Percentiles rank a stretch among this genome's conserved stretches.
Evolutionary conservation across 331 rosid genomes (phyloP).

Genomic region (Prunus yedoensis): DNA sequence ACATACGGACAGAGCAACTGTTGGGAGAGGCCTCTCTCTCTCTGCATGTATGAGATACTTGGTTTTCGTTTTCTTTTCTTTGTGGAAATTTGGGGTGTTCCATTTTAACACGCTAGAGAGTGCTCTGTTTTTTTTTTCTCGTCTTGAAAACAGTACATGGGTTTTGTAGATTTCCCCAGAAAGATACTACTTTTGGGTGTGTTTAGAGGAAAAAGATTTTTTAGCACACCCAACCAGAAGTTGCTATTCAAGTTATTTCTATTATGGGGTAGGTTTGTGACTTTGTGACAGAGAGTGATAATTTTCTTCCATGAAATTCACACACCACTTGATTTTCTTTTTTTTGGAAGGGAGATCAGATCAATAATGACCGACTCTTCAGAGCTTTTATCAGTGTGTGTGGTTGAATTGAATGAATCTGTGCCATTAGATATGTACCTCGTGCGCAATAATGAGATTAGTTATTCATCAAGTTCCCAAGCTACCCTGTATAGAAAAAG

Average conservation of each 20-base stretch:
- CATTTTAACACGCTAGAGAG: constrained; percentile 6
- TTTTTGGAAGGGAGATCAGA: not conserved
- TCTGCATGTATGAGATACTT: not conserved
- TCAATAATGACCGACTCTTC: not conserved
- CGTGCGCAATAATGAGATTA: constrained; percentile 9
- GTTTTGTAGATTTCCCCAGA: not conserved
- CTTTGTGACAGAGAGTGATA: not conserved
- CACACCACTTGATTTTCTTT: not conserved
- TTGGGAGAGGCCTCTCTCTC: too few relatives aligned
- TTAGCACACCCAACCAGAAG: not conserved
- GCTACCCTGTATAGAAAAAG: not conserved
- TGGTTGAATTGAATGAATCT: not conserved
- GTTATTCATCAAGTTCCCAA: constrained; percentile 11
- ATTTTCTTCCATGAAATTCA: not conserved
- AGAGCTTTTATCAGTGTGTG: not conserved
- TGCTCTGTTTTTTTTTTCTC: not conserved
- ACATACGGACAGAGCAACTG: too few relatives aligned
- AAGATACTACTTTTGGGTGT: not conserved
- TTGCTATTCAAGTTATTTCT: not conserved
- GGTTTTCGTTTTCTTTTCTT: not conserved
- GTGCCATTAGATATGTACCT: constrained; percentile 1
- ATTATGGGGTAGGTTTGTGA: not conserved
- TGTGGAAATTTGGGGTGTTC: not conserved
- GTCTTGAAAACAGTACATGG: not conserved
- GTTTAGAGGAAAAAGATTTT: not conserved